These are phyloP conservation scores for Periglandula ipomoeae DNA, from an alignment of 2,329 filamentous ascomycete genomes.

Conservation along the genomic window DNA sequence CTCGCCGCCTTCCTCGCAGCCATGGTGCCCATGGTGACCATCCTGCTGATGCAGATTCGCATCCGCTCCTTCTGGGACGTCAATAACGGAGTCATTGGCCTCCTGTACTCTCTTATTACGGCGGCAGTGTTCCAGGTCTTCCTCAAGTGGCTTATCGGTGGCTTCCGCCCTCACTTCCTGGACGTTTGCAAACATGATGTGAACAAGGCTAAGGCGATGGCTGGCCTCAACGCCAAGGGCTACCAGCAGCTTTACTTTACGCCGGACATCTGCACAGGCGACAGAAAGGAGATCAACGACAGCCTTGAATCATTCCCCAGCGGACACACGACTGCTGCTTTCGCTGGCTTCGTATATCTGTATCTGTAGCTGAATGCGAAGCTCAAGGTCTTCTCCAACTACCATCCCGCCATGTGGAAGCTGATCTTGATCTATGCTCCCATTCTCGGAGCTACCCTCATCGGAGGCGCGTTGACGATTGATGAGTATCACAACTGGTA, in stretches of 20 bases:
- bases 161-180: slow-evolving; percentile 63
- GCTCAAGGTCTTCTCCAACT: slow-evolving; percentile 65
- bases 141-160: slow-evolving; percentile 66
- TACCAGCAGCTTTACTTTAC: slow-evolving; percentile 58
- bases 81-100: slow-evolving; percentile 62
- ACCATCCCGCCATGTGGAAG: slow-evolving; percentile 69
- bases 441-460: slow-evolving; percentile 56
- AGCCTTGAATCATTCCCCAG: slow-evolving; percentile 62
- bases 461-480: slow-evolving; percentile 61
- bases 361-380: slow-evolving; percentile 71
- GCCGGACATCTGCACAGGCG: slow-evolving; percentile 59
- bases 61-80: slow-evolving; percentile 60
- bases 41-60: slow-evolving; percentile 58
- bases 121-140: slow-evolving; percentile 72
- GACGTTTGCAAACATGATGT: slow-evolving; percentile 54
- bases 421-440: slow-evolving; percentile 55
- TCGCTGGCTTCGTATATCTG: slow-evolving; percentile 61
- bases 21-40: slow-evolving; percentile 55
- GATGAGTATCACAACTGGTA: slow-evolving; percentile 72
- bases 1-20: slow-evolving; percentile 56
- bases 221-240: slow-evolving; percentile 39
- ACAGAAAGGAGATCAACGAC: slow-evolving; percentile 56
- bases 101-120: slow-evolving; percentile 60
- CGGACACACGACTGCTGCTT: slow-evolving; percentile 65
- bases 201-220: slow-evolving; percentile 9